Percentiles rank a stretch among this genome's conserved stretches.
Conservation (phyloP, 2,329 filamentous ascomycete species). For the Claviceps humidiphila region DNA sequence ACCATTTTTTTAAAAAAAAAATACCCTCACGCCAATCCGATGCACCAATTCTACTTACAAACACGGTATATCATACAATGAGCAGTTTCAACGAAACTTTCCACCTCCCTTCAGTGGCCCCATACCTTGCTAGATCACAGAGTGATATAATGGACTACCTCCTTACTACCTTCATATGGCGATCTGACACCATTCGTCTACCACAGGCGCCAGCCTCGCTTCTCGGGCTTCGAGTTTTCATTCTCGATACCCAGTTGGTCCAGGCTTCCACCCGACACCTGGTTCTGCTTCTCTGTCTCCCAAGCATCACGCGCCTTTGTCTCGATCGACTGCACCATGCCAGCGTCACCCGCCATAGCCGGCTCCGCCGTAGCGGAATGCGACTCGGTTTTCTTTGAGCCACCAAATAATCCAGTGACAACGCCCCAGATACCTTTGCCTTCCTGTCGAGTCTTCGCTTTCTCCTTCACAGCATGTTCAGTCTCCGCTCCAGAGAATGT, state of each 20-base stretch:
- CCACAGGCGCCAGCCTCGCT: conserved; percentile 38
- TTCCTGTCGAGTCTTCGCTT: conserved; percentile 9
- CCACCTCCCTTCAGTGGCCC: background rate
- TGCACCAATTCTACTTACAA: conserved; percentile 28
- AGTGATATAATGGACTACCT: background rate
- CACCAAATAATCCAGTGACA: conserved; percentile 18
- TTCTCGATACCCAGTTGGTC: conserved; percentile 34
- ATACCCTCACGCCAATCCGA: conserved; percentile 29
- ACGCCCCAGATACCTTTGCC: conserved; percentile 25
- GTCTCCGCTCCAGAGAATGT: conserved; percentile 14
- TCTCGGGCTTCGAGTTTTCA: conserved; percentile 17
- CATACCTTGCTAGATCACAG: conserved; percentile 6
- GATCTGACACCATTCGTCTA: conserved; percentile 10
- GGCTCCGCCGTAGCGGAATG: conserved; percentile 10
- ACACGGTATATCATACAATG: conserved; percentile 27
- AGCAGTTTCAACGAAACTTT: conserved; percentile 6
- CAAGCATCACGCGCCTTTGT: conserved; percentile 31
- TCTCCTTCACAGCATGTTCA: conserved; percentile 5
- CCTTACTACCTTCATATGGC: background rate
- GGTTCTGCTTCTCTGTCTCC: conserved; percentile 36
- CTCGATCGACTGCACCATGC: conserved; percentile 14
- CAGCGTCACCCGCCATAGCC: conserved; percentile 5
- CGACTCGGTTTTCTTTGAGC: conserved; percentile 5
- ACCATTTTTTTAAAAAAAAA: conserved; percentile 11
- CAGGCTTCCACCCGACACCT: conserved; percentile 35